phyloP scores from a whole-genome alignment of 306 rosid genomes.

The Trifolium fragiferum region DNA sequence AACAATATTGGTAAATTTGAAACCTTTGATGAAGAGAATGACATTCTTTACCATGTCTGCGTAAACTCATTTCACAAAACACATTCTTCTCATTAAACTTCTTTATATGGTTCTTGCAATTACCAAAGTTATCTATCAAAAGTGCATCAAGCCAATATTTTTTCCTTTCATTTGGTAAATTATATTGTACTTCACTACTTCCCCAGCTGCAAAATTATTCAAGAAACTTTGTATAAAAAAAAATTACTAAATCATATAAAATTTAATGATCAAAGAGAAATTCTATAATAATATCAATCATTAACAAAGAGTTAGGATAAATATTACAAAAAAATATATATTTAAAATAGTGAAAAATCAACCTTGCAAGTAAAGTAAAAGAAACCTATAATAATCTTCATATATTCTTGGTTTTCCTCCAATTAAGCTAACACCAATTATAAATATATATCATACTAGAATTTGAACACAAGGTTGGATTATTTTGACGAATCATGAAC shows the following conservation, averaged over 20 bases:
- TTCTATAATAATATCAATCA: neutral
- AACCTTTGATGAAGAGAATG: conserved; percentile 67
- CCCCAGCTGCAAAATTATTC: conserved; percentile 54
- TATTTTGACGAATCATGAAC: conserved; percentile 24
- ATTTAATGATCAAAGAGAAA: conserved; percentile 34
- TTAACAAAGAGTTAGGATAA: conserved; percentile 5
- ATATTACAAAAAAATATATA: neutral
- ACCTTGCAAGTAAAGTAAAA: too few species aligned
- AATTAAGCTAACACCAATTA: too few species aligned
- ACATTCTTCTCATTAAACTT: conserved; percentile 67
- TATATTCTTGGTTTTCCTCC: too few species aligned
- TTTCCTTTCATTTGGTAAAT: conserved; percentile 41
- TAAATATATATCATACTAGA: neutral
- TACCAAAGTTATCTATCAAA: conserved; percentile 54
- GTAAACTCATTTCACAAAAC: conserved; percentile 63
- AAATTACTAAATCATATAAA: neutral
- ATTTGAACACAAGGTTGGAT: neutral
- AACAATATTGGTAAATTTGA: conserved; percentile 77
- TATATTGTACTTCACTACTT: too few species aligned
- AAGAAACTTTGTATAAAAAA: neutral
- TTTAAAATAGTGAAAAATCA: too few species aligned
- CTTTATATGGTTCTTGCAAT: conserved; percentile 67
- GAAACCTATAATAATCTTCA: neutral
- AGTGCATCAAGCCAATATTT: conserved; percentile 68
- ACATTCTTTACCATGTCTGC: conserved; percentile 63